Evolutionary conservation across 1,284 basidiomycete species (phyloP).

Genomic region (Albatrellus sp.): DNA sequence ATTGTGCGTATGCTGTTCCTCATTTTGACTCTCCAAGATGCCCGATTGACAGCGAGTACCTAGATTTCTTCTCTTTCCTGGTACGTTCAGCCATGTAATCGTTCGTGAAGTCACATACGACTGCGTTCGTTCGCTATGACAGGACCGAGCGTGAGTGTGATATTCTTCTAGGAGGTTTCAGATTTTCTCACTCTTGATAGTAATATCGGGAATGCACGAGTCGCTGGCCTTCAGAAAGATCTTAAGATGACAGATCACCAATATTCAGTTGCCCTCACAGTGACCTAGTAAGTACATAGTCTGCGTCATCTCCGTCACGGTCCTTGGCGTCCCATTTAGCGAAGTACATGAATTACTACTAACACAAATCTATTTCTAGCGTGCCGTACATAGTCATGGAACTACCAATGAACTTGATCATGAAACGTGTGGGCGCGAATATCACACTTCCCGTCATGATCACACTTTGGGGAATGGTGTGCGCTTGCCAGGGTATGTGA

Average conservation of each 20-base stretch:
- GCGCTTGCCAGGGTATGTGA: conserved; percentile 35
- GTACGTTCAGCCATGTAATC: conserved; percentile 6
- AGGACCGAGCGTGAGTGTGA: conserved; percentile 10
- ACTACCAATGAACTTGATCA: conserved; percentile 45
- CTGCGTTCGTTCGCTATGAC: not conserved
- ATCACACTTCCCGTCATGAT: conserved; percentile 43
- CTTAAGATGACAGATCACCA: conserved; percentile 38
- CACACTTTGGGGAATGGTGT: conserved; percentile 44
- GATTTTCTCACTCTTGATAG: conserved; percentile 18
- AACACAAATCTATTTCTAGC: not conserved
- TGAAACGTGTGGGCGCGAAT: conserved; percentile 46
- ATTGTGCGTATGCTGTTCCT: conserved; percentile 24
- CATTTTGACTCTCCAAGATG: not conserved
- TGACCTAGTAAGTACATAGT: conserved; percentile 12
- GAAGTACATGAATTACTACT: not conserved
- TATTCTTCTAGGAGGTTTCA: not conserved
- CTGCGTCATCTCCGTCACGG: not conserved
- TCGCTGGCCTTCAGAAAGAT: conserved; percentile 43
- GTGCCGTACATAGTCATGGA: conserved; percentile 50
- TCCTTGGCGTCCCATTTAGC: not conserved
- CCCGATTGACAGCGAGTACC: not conserved
- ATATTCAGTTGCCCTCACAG: conserved; percentile 12
- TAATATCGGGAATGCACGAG: conserved; percentile 46
- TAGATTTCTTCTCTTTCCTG: conserved; percentile 11
- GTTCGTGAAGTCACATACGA: not conserved